Conservation (phyloP, 192 early-diverging fungal species). For the Dimargaris cristalligena region DNA sequence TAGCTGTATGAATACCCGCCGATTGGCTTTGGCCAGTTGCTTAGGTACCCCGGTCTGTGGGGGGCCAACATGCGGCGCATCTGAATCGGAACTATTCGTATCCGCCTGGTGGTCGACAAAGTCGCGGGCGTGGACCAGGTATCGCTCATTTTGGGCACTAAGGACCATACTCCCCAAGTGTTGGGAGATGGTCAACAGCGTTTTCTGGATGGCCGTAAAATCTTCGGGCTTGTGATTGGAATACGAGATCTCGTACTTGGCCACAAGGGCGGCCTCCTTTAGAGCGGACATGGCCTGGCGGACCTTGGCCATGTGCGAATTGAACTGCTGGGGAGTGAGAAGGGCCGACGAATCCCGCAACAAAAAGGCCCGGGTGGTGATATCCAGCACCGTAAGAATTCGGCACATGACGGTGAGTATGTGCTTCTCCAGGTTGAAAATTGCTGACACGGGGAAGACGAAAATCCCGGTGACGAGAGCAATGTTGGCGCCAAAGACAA, state of each 20-base stretch:
- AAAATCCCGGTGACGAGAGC: background rate
- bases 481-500: background rate
- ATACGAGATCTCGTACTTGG: slow-evolving; percentile 5
- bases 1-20: background rate
- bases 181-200: background rate
- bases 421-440: background rate
- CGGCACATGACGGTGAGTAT: background rate
- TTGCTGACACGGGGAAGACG: background rate
- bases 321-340: background rate
- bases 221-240: background rate
- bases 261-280: background rate
- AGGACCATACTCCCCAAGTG: background rate
- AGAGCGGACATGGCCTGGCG: background rate
- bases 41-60: background rate
- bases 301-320: background rate
- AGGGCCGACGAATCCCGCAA: background rate
- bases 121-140: background rate
- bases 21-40: background rate
- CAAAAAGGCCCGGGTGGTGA: background rate
- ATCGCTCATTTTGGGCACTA: background rate
- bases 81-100: background rate
- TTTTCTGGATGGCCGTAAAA: background rate
- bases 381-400: background rate
- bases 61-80: background rate
- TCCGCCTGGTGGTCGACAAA: background rate